Evolutionary conservation across 768 basidiomycete species (phyloP), one percentile per base, ranked within the genome.

Genomic region (Rhodotorula toruloides): DNA sequence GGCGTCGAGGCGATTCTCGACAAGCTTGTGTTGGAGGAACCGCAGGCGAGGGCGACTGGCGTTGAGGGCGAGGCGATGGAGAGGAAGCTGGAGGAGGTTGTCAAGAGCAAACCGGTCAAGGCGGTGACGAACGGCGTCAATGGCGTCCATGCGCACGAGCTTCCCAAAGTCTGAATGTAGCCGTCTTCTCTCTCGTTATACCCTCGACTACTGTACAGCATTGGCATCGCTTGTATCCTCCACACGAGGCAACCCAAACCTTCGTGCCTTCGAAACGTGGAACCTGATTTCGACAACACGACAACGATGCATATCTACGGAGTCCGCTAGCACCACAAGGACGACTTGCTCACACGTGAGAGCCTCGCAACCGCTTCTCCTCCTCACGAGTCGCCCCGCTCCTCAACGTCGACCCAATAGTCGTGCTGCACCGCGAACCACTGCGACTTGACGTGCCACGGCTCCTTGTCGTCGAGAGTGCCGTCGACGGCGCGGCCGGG

Each of bases 1-100:
- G 69, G 59, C 14, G 68, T 75, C 14, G 68, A 65, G 34, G 62
- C 58, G 40, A 72, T 75, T 42, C 32, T 75, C 46, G 58, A 65
- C 27, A 62, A 58, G 52, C 54, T 72, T 22, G 71, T 55, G 37
- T 53, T 67, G 2, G 58, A 47, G 31, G 64, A 63, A 40, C 54
- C 58, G 36, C 21, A 40, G n/a, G n/a, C 29, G 56, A 56, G 44
- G 59, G 47, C 34, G 63, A 57, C 8, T n/a, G n/a, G n/a, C n/a
- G n/a, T n/a, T n/a, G 55, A 47, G 49, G 21, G n/a, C 46, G 65
- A 49, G 39, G 32, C 37, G 34, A 25, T 53, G 7, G 65, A 60
- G 29, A 48, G 53, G 39, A 8, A 31, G 11, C 49, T 50, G 39
- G 49, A 42, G 29, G 27, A 34, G 21, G 50, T 29, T 0, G 59